phyloP scores from a whole-genome alignment of 2,329 filamentous ascomycete species.

The Monosporascus sp. region DNA sequence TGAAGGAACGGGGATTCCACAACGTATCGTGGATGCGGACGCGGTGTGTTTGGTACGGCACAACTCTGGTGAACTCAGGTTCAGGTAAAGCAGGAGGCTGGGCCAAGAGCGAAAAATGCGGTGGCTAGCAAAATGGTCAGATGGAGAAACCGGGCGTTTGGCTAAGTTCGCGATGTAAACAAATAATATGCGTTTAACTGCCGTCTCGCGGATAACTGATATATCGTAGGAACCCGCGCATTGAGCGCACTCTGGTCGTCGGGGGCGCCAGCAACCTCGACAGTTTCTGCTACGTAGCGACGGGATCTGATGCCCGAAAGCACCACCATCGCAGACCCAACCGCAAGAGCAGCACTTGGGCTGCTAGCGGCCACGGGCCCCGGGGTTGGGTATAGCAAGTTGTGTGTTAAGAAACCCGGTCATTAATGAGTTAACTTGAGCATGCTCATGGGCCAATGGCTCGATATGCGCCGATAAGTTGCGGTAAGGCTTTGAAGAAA shows the following conservation, averaged over 20 bases:
- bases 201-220: not conserved
- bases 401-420: constrained; percentile 2
- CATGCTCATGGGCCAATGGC: not conserved
- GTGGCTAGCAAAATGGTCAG: constrained; percentile 10
- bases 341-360: constrained; percentile 15
- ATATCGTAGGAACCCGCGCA: not conserved
- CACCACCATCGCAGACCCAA: constrained; percentile 6
- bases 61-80: not conserved
- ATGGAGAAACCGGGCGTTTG: not conserved
- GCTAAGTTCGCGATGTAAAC: not conserved
- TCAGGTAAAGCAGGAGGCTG: constrained; percentile 15
- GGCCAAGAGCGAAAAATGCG: constrained; percentile 12
- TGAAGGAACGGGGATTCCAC: not conserved
- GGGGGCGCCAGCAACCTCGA: too few relatives aligned
- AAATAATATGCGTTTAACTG: not conserved
- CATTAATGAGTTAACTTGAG: constrained; percentile 1
- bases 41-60: not conserved
- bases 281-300: not conserved
- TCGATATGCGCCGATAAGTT: not conserved
- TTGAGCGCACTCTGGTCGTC: too few relatives aligned
- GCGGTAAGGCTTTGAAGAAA: not conserved
- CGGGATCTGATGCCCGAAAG: constrained; percentile 11
- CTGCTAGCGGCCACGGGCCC: constrained; percentile 1
- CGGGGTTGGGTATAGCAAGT: not conserved
- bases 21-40: not conserved